Conservation (phyloP, 805 yeast species). For the Tetrapisispora iriomotensis region DNA sequence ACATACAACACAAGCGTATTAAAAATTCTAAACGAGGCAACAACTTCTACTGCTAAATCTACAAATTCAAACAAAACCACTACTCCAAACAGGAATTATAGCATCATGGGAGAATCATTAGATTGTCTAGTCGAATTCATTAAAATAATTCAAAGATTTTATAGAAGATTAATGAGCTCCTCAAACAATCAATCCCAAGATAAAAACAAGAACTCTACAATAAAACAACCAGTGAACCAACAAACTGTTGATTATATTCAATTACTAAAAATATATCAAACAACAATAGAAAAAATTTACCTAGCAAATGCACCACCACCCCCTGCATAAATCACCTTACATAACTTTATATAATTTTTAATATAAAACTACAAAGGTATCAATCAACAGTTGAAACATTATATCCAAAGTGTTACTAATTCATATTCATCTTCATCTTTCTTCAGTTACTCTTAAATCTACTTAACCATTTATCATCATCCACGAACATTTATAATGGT, state of each 20-base stretch:
- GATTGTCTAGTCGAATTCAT: slow-evolving; percentile 33
- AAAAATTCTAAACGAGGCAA: slow-evolving; percentile 10
- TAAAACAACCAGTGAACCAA: not conserved
- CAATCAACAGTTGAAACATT: no score
- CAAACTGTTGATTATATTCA: slow-evolving; percentile 14
- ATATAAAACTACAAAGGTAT: no score
- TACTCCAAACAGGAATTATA: slow-evolving; percentile 24
- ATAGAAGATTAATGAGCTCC: slow-evolving; percentile 18
- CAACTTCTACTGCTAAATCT: not conserved
- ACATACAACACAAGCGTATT: slow-evolving; percentile 39
- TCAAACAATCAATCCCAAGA: slow-evolving; percentile 17
- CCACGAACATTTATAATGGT: no score
- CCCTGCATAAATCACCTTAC: slow-evolving; percentile 11
- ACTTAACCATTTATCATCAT: no score
- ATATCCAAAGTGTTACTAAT: not conserved
- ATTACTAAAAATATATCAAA: slow-evolving; percentile 18
- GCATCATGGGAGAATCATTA: slow-evolving; percentile 35
- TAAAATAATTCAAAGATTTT: slow-evolving; percentile 22
- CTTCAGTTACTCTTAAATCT: no score
- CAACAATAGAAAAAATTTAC: slow-evolving; percentile 24
- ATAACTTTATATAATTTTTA: no score
- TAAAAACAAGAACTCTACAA: slow-evolving; percentile 1
- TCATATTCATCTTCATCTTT: no score
- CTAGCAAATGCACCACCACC: slow-evolving; percentile 30
- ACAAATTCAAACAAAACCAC: slow-evolving; percentile 11